Conservation (phyloP, 768 basidiomycete genomes). For the Steccherinum ochraceum region DNA sequence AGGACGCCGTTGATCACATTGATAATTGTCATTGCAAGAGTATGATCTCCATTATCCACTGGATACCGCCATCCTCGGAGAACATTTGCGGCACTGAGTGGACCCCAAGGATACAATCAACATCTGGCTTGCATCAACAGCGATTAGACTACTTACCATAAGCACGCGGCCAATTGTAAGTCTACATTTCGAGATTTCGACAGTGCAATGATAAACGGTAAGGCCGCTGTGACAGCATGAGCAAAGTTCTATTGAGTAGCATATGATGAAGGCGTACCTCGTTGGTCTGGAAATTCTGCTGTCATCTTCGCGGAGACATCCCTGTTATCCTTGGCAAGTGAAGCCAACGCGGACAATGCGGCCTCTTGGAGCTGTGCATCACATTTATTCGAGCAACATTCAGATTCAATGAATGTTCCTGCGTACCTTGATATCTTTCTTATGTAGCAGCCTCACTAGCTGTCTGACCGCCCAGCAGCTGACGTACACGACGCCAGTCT, state of each 20-base stretch:
- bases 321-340: slow-evolving; percentile 58
- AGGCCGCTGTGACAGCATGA: slow-evolving; percentile 23
- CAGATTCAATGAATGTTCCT: slow-evolving; percentile 54
- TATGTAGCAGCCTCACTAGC: slow-evolving; percentile 40
- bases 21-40: slow-evolving; percentile 53
- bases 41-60: slow-evolving; percentile 30
- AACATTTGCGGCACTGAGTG: slow-evolving; percentile 50
- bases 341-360: slow-evolving; percentile 54
- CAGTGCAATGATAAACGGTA: slow-evolving; percentile 41
- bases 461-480: slow-evolving; percentile 55
- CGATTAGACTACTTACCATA: slow-evolving; percentile 63
- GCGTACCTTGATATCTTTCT: slow-evolving; percentile 49
- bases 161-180: slow-evolving; percentile 62
- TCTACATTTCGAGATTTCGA: slow-evolving; percentile 54
- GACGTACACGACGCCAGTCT: slow-evolving; percentile 38
- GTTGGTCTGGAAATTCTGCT: slow-evolving; percentile 36
- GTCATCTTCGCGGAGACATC: slow-evolving; percentile 43
- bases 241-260: not conserved
- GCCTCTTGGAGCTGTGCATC: slow-evolving; percentile 65
- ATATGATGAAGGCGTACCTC: slow-evolving; percentile 22
- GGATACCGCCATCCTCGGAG: slow-evolving; percentile 39
- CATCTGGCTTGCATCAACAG: not conserved
- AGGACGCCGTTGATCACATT: slow-evolving; percentile 64
- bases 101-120: slow-evolving; percentile 1
- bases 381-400: slow-evolving; percentile 38